Evolutionary conservation across 164 flowering plant species (phyloP), one percentile per base, ranked within the genome.

Genomic region (Stephania cephalantha): DNA sequence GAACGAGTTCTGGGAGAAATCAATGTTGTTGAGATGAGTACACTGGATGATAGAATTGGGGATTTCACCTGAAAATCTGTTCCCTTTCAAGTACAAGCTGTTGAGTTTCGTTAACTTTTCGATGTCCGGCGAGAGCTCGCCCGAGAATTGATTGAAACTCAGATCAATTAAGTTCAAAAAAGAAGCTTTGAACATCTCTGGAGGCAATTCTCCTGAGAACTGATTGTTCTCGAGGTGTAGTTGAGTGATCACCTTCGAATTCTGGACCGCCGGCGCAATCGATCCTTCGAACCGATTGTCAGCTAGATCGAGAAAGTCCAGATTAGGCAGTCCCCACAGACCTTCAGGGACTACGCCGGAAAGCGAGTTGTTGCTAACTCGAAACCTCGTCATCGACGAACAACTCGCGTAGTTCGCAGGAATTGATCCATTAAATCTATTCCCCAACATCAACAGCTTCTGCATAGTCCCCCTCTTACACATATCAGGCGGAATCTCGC

Each of bases 401-500:
- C 98, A 96, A 61, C 77, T 85, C 1, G 84, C 94, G 71, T 94
- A 94, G 30, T 25, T 86, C 5, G 72, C 86, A 42, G 99, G 99
- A 66, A 96, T 87, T 46, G 79, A 81, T 1, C 99, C 99, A 11
- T 89, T 77, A 75, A 96, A 81, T 1, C 80, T 84, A 85, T 95
- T 95, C 53, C 86, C 84, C 6, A 93, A 82, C 72, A 95, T 74
- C 45, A 95, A 81, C 5, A 95, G 79, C 69, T 35, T 78, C 48
- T 12, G 76, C 97, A 96, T 88, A 30, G 77, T 88, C 17, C 97
- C 97, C 18, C 64, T 77, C 79, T 87, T 90, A 81, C 99, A 96
- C 98, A 96, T 94, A 12, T 91, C 87, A 0, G 97, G 92, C 20
- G 99, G 99, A 68, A 96, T 91, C 9, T 86, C 79, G n/a, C 98